These are phyloP conservation scores for Datura wrightii DNA, from an alignment of 257 asterid species.

Conservation along the genomic window DNA sequence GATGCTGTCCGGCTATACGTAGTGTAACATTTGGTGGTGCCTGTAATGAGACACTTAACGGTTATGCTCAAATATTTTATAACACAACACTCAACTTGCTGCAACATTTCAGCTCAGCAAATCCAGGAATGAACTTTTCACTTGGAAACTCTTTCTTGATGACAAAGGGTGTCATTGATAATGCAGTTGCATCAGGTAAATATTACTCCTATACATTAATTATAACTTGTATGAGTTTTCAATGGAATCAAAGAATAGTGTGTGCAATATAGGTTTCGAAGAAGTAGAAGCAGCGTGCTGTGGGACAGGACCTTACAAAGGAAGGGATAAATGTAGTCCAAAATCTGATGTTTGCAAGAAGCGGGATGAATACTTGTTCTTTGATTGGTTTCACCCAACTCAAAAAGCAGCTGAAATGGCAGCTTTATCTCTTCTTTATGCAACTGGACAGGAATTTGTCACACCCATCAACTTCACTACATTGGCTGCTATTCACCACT, in stretches of 20 bases:
- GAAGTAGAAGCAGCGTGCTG: constrained; percentile 60
- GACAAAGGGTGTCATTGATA: constrained; percentile 49
- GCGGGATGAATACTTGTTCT: constrained; percentile 50
- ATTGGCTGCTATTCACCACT: constrained; percentile 34
- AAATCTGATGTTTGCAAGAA: constrained; percentile 50
- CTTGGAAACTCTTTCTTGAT: constrained; percentile 56
- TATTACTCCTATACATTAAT: not conserved
- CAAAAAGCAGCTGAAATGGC: constrained; percentile 50
- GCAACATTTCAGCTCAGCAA: constrained; percentile 43
- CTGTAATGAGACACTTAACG: constrained; percentile 47
- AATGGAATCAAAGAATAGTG: not conserved
- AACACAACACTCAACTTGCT: constrained; percentile 40
- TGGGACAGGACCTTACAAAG: constrained; percentile 51
- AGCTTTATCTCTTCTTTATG: constrained; percentile 41
- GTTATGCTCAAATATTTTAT: constrained; percentile 49
- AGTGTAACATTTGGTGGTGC: constrained; percentile 32
- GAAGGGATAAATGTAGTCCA: constrained; percentile 44
- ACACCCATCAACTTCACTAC: constrained; percentile 41
- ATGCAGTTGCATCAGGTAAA: constrained; percentile 40
- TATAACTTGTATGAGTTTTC: not conserved
- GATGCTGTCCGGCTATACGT: constrained; percentile 54
- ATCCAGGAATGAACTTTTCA: constrained; percentile 52
- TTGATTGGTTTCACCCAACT: constrained; percentile 70
- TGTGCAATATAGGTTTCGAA: constrained; percentile 36
- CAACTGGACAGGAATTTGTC: constrained; percentile 33